A percentile compares a stretch with the other conserved stretches of the same genome.
Evolutionary conservation across 2,329 filamentous ascomycete genomes (phyloP).

Genomic region (Pseudogymnoascus sp.): DNA sequence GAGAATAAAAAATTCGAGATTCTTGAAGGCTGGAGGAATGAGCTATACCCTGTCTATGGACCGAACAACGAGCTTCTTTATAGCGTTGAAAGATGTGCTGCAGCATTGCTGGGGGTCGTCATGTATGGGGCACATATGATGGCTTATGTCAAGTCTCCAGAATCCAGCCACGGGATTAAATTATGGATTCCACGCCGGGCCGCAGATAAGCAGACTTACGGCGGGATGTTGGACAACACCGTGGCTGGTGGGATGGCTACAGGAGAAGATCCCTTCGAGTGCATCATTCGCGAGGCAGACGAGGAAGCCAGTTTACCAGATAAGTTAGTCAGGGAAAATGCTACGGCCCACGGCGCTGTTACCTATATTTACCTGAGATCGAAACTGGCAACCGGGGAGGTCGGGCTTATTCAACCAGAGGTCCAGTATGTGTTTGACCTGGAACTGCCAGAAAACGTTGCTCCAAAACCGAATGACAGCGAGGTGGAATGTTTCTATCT

Average conservation of each 20-base stretch:
- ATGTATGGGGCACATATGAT: slow-evolving; percentile 78
- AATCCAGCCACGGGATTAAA: slow-evolving; percentile 48
- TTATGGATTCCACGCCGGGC: slow-evolving; percentile 81
- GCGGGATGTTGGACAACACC: slow-evolving; percentile 87
- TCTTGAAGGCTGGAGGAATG: slow-evolving; percentile 70
- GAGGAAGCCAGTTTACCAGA: slow-evolving; percentile 82
- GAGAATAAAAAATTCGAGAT: slow-evolving; percentile 64
- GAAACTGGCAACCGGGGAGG: slow-evolving; percentile 68
- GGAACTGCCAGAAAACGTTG: slow-evolving; percentile 58
- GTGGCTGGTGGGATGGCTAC: slow-evolving; percentile 78
- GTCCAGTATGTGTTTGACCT: slow-evolving; percentile 88
- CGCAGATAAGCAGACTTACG: slow-evolving; percentile 74
- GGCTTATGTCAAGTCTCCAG: slow-evolving; percentile 51
- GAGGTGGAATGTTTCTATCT: slow-evolving; percentile 84
- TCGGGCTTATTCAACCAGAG: slow-evolving; percentile 78
- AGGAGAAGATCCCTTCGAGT: slow-evolving; percentile 71
- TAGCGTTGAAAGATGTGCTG: slow-evolving; percentile 68
- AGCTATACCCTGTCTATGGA: slow-evolving; percentile 71
- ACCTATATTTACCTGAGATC: slow-evolving; percentile 82
- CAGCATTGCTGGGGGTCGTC: slow-evolving; percentile 64
- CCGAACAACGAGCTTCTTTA: slow-evolving; percentile 54
- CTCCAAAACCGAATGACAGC: slow-evolving; percentile 71
- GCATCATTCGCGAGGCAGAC: slow-evolving; percentile 72
- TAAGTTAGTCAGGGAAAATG: slow-evolving; percentile 52
- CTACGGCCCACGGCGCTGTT: slow-evolving; percentile 57